phyloP scores from a whole-genome alignment of 1,284 basidiomycete species.

The Phellinidium pouzarii region DNA sequence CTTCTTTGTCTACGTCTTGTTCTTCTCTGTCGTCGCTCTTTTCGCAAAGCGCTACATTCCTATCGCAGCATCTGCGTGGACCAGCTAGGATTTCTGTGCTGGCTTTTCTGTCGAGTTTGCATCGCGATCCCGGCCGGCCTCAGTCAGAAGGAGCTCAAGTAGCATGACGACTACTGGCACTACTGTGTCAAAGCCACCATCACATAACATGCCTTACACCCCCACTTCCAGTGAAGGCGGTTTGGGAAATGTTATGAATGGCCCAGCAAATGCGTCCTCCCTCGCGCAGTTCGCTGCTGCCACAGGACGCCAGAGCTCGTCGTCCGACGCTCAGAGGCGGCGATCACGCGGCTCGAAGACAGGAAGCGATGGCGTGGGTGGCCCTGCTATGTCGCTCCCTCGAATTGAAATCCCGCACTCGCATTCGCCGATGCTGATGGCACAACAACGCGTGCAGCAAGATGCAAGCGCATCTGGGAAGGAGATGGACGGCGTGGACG shows the following conservation, averaged over 20 bases:
- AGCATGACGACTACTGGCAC: constrained; percentile 5
- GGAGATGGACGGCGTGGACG: not conserved
- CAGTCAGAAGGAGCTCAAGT: not conserved
- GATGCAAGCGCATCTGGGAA: not conserved
- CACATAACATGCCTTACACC: constrained; percentile 1
- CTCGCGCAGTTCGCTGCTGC: not conserved
- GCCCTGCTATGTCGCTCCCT: not conserved
- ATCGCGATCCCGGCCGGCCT: not conserved
- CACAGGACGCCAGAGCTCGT: constrained; percentile 2
- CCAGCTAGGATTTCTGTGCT: too few relatives aligned
- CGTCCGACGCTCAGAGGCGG: constrained; percentile 3
- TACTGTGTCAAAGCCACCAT: constrained; percentile 2
- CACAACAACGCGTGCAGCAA: not conserved
- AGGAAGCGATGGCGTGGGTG: not conserved
- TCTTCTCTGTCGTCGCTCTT: too few relatives aligned
- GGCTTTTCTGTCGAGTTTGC: too few relatives aligned
- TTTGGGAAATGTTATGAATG: not conserved
- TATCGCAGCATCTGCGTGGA: too few relatives aligned
- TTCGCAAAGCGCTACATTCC: too few relatives aligned
- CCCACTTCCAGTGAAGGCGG: constrained; percentile 5
- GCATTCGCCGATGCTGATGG: not conserved
- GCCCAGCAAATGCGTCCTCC: not conserved
- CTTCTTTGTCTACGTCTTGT: too few relatives aligned
- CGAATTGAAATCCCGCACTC: not conserved
- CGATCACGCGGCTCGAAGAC: constrained; percentile 4